Conservation (phyloP, 1,284 basidiomycete species). For the Cerrena zonata region DNA sequence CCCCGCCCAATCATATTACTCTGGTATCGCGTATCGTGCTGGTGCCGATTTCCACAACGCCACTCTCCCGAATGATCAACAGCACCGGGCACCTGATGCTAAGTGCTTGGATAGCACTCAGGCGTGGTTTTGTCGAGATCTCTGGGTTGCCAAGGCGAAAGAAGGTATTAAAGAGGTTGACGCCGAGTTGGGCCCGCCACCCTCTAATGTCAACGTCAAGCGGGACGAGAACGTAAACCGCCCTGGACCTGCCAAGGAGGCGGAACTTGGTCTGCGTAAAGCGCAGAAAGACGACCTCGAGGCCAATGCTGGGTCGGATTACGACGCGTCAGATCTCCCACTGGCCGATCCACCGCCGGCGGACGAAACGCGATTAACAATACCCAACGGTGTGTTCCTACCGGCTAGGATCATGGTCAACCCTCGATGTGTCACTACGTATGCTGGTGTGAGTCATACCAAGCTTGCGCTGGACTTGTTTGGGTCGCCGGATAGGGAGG, state of each 20-base stretch:
- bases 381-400: conserved; percentile 83
- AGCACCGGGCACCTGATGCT: conserved; percentile 66
- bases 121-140: conserved; percentile 91
- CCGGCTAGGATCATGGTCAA: conserved; percentile 89
- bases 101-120: conserved; percentile 89
- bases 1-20: conserved; percentile 88
- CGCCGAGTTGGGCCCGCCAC: conserved; percentile 15
- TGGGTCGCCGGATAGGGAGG: conserved; percentile 59
- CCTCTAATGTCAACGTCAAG: conserved; percentile 29
- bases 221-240: conserved; percentile 1
- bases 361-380: conserved; percentile 42
- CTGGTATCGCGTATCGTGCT: conserved; percentile 76
- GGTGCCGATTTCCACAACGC: conserved; percentile 76
- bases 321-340: conserved; percentile 65
- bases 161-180: conserved; percentile 55
- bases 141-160: conserved; percentile 81
- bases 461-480: conserved; percentile 88
- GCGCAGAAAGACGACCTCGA: conserved; percentile 48
- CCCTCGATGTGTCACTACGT: conserved; percentile 91
- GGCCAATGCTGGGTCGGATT: conserved; percentile 80
- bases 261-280: conserved; percentile 2
- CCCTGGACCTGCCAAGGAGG: conserved; percentile 1
- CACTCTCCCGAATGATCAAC: conserved; percentile 48
- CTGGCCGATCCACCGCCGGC: conserved; percentile 33
- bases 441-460: conserved; percentile 90